Conservation (phyloP, 306 rosid species). For the Cicer chorassanicum region DNA sequence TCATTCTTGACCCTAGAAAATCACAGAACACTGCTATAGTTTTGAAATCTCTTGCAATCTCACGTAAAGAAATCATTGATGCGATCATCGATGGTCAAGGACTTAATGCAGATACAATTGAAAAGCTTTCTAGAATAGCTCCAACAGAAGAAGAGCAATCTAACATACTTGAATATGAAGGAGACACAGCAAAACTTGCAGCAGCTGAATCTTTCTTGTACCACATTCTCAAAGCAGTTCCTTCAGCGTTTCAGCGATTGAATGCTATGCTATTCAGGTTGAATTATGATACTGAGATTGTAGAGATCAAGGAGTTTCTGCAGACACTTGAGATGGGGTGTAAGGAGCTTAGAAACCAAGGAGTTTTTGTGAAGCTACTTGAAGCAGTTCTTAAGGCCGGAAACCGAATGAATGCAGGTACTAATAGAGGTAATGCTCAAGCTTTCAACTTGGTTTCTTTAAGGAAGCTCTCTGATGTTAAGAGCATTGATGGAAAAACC, state of each 20-base stretch:
- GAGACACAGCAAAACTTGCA: constrained; percentile 72
- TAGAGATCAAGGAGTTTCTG: constrained; percentile 63
- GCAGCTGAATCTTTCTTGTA: constrained; percentile 82
- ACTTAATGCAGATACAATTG: constrained; percentile 66
- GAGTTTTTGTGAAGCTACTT: constrained; percentile 85
- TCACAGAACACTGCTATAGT: constrained; percentile 92
- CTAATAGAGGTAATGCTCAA: constrained; percentile 90
- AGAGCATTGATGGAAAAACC: constrained; percentile 84
- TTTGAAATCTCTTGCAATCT: constrained; percentile 67
- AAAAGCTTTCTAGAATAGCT: constrained; percentile 77
- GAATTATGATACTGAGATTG: constrained; percentile 62
- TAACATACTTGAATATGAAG: constrained; percentile 59
- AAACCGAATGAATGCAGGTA: constrained; percentile 94
- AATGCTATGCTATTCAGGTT: constrained; percentile 78
- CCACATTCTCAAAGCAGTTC: constrained; percentile 72
- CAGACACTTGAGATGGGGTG: constrained; percentile 76
- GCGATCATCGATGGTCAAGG: constrained; percentile 81
- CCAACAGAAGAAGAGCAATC: constrained; percentile 78
- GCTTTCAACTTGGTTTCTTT: constrained; percentile 87
- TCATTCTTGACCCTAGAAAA: constrained; percentile 72
- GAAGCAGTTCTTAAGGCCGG: constrained; percentile 97
- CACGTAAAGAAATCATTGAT: constrained; percentile 63
- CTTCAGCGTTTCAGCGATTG: constrained; percentile 78
- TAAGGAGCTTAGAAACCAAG: constrained; percentile 72
- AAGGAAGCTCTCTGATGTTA: constrained; percentile 87